Percentiles rank a stretch among this genome's conserved stretches.
Conservation (phyloP, 2,329 filamentous ascomycete genomes). For the Hymenoscyphus linearis region DNA sequence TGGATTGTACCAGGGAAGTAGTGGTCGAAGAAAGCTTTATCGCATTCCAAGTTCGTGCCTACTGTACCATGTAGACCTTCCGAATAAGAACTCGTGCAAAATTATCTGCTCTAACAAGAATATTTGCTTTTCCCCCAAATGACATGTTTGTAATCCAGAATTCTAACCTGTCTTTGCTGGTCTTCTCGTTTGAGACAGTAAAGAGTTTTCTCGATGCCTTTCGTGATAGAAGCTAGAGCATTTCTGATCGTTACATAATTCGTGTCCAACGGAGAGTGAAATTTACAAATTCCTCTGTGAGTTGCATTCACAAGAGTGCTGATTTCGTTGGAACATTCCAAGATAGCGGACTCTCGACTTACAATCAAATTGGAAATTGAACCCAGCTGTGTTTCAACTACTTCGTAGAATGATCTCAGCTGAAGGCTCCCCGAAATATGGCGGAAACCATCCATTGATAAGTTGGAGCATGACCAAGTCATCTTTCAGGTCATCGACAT, state of each 20-base stretch:
- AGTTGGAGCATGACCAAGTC: constrained; percentile 32
- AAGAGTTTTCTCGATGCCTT: constrained; percentile 13
- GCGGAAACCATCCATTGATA: constrained; percentile 34
- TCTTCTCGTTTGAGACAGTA: not conserved
- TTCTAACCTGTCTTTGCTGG: constrained; percentile 1
- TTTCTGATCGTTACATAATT: constrained; percentile 19
- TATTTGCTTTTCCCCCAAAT: not conserved
- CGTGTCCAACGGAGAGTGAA: constrained; percentile 22
- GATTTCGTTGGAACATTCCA: constrained; percentile 28
- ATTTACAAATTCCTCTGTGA: constrained; percentile 33
- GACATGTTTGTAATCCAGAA: constrained; percentile 2
- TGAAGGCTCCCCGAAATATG: constrained; percentile 27
- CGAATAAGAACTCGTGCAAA: not conserved
- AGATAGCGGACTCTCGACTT: constrained; percentile 21
- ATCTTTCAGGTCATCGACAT: constrained; percentile 26
- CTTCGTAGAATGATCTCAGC: constrained; percentile 43
- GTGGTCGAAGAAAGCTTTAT: not conserved
- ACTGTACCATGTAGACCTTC: not conserved
- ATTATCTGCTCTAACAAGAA: not conserved
- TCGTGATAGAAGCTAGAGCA: constrained; percentile 9
- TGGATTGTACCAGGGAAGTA: not conserved
- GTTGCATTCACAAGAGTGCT: constrained; percentile 26
- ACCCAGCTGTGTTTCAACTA: constrained; percentile 28
- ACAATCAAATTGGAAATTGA: constrained; percentile 26
- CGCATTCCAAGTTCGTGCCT: too few relatives aligned